A percentile compares a stretch with the other conserved stretches of the same genome.
Conservation (phyloP, 2,329 filamentous ascomycete genomes). For the Neonectria magnoliae region DNA sequence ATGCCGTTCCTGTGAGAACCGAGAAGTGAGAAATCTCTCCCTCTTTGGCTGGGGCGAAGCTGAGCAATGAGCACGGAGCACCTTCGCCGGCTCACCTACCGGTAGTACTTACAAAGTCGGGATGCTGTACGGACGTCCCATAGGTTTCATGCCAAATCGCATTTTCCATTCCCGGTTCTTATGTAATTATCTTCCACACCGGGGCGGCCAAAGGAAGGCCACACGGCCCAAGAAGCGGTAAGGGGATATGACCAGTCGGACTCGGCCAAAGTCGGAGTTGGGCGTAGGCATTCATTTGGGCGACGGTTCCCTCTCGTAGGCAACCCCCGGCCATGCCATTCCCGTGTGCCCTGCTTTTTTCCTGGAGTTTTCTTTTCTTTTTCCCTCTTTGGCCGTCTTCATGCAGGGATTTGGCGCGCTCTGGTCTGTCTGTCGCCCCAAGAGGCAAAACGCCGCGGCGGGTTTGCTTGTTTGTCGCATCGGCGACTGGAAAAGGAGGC, state of each 20-base stretch:
- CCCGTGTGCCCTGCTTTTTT: constrained; percentile 7
- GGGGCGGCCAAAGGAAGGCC: background rate
- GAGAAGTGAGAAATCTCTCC: background rate
- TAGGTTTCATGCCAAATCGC: background rate
- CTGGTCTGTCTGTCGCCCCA: constrained; percentile 10
- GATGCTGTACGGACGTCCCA: background rate
- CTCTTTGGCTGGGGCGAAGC: background rate
- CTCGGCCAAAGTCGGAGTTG: constrained; percentile 41
- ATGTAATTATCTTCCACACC: background rate
- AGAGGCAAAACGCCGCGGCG: constrained; percentile 15
- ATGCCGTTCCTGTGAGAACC: constrained; percentile 21
- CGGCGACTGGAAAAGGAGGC: constrained; percentile 31
- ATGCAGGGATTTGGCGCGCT: constrained; percentile 1
- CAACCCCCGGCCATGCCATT: constrained; percentile 3
- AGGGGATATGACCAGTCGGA: constrained; percentile 23
- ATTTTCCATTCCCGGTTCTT: background rate
- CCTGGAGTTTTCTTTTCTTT: background rate
- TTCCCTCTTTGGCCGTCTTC: background rate
- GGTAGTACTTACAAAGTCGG: background rate
- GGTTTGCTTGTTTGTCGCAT: constrained; percentile 38
- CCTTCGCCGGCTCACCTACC: background rate
- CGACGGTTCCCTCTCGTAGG: background rate
- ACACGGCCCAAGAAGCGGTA: constrained; percentile 16
- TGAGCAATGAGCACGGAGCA: background rate
- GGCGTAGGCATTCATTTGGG: constrained; percentile 1